These are phyloP conservation scores for Fimicolochytrium jonesii DNA, from an alignment of 192 early-diverging fungal genomes.

Conservation along the genomic window DNA sequence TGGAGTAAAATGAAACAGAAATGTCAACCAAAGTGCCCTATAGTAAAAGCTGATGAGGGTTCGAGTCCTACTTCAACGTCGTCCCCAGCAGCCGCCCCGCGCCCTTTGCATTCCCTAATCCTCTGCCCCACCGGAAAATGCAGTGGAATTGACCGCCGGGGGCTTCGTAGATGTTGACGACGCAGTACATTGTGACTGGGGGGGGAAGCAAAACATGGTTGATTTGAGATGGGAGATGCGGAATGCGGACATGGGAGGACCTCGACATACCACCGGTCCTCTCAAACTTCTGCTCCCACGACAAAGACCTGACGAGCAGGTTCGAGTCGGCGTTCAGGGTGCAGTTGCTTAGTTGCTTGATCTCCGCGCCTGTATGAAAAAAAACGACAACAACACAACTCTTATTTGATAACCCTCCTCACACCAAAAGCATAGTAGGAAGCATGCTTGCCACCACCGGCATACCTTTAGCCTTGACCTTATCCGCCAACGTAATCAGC, in stretches of 20 bases:
- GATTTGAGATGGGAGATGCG: not conserved
- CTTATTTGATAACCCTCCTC: not conserved
- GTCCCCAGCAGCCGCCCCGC: too few relatives aligned
- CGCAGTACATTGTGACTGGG: constrained; percentile 23
- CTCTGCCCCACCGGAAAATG: constrained; percentile 32
- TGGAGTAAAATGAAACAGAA: too few relatives aligned
- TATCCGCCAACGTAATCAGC: constrained; percentile 22
- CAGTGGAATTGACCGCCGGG: constrained; percentile 21
- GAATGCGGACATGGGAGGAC: not conserved
- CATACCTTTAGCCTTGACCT: constrained; percentile 22
- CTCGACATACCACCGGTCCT: not conserved
- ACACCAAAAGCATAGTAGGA: not conserved
- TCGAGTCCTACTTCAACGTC: too few relatives aligned
- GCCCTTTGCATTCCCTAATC: too few relatives aligned
- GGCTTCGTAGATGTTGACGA: constrained; percentile 29
- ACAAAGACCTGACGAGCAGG: constrained; percentile 20
- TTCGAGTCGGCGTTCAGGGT: constrained; percentile 7
- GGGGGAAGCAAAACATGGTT: not conserved
- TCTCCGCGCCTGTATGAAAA: not conserved
- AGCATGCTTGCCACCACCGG: not conserved
- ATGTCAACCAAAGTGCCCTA: too few relatives aligned
- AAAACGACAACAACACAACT: not conserved
- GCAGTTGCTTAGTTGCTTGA: not conserved
- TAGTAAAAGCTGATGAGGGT: too few relatives aligned
- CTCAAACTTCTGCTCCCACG: constrained; percentile 6